Evolutionary conservation across 352 stramenopile genomes (phyloP).

Genomic region (Phytophthora tentaculata): DNA sequence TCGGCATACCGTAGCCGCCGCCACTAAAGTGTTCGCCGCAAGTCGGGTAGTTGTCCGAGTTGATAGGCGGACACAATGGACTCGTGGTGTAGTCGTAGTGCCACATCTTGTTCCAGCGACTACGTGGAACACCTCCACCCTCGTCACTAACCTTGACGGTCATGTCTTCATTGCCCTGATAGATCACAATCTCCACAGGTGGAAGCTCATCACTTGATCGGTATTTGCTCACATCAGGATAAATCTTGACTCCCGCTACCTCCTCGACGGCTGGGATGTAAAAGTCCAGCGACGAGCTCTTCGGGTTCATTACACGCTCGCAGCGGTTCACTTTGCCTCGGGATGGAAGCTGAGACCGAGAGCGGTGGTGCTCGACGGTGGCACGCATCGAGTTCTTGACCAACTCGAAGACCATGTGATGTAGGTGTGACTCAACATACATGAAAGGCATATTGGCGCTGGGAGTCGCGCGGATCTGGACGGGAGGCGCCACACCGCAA

Average conservation of each 20-base stretch:
- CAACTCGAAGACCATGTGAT: conserved; percentile 95
- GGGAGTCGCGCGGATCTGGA: conserved; percentile 53
- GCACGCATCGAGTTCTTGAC: conserved; percentile 99
- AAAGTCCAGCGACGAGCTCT: conserved; percentile 63
- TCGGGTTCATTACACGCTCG: conserved; percentile 67
- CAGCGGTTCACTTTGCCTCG: conserved; percentile 45
- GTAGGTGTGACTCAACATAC: conserved; percentile 79
- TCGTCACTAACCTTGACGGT: conserved; percentile 99
- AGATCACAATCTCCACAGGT: conserved; percentile 97
- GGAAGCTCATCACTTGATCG: conserved; percentile 62
- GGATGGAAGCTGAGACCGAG: conserved; percentile 38
- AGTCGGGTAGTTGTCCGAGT: conserved; percentile 71
- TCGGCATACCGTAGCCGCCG: conserved; percentile 94
- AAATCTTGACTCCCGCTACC: conserved; percentile 63
- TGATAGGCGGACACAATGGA: conserved; percentile 49
- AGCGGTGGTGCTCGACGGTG: conserved; percentile 94
- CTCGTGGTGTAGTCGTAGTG: conserved; percentile 99
- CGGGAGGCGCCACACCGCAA: conserved; percentile 52
- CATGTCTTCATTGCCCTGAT: conserved; percentile 93
- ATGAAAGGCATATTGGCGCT: conserved; percentile 69
- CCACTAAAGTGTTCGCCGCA: conserved; percentile 90
- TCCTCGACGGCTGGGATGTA: conserved; percentile 64
- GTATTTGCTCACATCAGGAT: conserved; percentile 68
- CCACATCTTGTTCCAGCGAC: conserved; percentile 97
- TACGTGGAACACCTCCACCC: conserved; percentile 96